These are phyloP conservation scores for Plenodomus lindquistii DNA, from an alignment of 2,329 filamentous ascomycete genomes.

Conservation along the genomic window DNA sequence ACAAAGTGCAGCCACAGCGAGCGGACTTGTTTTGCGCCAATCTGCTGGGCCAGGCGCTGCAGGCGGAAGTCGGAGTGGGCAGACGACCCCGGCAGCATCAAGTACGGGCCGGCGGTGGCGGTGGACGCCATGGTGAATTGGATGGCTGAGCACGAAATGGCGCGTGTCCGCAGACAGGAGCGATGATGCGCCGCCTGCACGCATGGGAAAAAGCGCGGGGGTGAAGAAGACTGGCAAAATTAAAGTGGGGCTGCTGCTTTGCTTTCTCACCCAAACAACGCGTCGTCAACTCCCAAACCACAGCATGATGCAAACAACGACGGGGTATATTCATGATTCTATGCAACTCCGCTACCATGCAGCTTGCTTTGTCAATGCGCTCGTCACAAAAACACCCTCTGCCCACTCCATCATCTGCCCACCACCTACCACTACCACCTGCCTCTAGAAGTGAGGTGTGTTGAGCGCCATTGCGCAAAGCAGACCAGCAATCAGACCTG, in stretches of 20 bases:
- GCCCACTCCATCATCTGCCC: not conserved
- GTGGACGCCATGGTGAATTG: constrained; percentile 33
- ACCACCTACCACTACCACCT: no score
- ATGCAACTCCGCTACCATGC: not conserved
- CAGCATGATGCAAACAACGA: not conserved
- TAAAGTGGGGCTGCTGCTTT: not conserved
- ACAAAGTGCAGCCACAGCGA: constrained; percentile 58
- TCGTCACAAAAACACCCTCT: not conserved
- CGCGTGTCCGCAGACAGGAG: not conserved
- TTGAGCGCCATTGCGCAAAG: constrained; percentile 50
- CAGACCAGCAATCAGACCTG: constrained; percentile 47
- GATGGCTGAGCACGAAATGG: not conserved
- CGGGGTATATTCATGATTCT: not conserved
- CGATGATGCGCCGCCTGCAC: not conserved
- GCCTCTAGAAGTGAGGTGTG: constrained; percentile 41
- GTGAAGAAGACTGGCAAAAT: not conserved
- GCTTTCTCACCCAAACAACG: no score
- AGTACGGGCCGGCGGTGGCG: constrained; percentile 39
- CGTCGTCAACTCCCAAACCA: not conserved
- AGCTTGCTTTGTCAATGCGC: not conserved
- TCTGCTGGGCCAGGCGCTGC: constrained; percentile 49
- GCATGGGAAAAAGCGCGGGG: not conserved
- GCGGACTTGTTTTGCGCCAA: constrained; percentile 53
- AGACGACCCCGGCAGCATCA: constrained; percentile 55
- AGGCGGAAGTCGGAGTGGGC: constrained; percentile 60